Conservation (phyloP, 2,329 filamentous ascomycete genomes). For the Ascochyta viciae-villosae region DNA sequence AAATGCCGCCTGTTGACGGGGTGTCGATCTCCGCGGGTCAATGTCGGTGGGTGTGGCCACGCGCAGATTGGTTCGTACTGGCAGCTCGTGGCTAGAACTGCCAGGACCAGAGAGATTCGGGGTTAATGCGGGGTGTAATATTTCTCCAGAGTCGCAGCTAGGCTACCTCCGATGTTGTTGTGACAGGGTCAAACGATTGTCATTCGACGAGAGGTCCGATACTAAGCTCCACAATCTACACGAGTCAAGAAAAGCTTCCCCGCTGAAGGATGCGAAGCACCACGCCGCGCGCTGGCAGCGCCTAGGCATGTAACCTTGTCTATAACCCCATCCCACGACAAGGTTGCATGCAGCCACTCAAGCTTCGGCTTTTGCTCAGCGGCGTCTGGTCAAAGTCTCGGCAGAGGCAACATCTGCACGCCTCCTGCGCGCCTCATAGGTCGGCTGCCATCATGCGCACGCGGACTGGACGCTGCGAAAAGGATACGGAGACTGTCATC, state of each 20-base stretch:
- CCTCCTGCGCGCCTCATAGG: constrained; percentile 16
- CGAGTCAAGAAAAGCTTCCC: constrained; percentile 20
- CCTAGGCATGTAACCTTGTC: constrained; percentile 20
- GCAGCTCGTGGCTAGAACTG: constrained; percentile 6
- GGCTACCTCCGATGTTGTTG: constrained; percentile 4
- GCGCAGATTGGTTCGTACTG: constrained; percentile 1
- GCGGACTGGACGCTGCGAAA: constrained; percentile 1
- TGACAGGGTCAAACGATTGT: not conserved
- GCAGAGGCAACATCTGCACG: constrained; percentile 7
- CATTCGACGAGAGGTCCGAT: constrained; percentile 14
- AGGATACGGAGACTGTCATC: constrained; percentile 4
- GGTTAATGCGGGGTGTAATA: constrained; percentile 12
- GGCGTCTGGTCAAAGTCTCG: constrained; percentile 9
- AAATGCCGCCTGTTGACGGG: not conserved
- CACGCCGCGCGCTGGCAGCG: constrained; percentile 11
- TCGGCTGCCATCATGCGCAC: not conserved
- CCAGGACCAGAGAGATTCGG: constrained; percentile 7
- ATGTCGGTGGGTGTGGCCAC: constrained; percentile 8
- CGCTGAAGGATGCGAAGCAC: constrained; percentile 17
- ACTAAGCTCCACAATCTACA: constrained; percentile 12
- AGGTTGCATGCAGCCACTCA: constrained; percentile 14
- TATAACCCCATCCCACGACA: not conserved
- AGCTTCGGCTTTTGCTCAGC: constrained; percentile 17
- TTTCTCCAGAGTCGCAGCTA: not conserved
- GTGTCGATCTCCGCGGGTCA: constrained; percentile 9